phyloP scores from a whole-genome alignment of 2,329 filamentous ascomycete genomes.

The Neoarthrinium moseri region DNA sequence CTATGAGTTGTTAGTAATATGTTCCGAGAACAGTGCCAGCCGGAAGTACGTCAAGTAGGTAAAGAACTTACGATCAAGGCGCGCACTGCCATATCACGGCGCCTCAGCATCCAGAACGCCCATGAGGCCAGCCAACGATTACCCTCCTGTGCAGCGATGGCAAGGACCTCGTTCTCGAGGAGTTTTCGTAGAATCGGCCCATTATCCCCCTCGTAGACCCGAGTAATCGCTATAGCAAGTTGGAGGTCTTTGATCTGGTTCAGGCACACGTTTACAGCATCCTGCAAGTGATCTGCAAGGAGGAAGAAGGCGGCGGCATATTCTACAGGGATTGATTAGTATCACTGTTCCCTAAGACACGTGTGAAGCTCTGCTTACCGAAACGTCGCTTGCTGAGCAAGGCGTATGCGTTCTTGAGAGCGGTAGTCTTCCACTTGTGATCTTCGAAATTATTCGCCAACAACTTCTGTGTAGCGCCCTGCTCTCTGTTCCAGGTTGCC shows the following conservation, averaged over 20 bases:
- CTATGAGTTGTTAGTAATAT: constrained; percentile 36
- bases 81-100: constrained; percentile 80
- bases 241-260: constrained; percentile 88
- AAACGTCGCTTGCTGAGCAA: constrained; percentile 88
- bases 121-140: constrained; percentile 94
- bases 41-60: background rate
- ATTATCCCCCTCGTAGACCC: constrained; percentile 85
- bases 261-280: constrained; percentile 82
- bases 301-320: constrained; percentile 97
- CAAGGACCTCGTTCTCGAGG: constrained; percentile 76
- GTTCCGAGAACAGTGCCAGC: background rate
- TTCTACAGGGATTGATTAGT: constrained; percentile 49
- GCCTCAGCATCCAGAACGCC: constrained; percentile 89
- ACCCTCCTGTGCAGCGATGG: constrained; percentile 73
- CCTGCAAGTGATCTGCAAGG: constrained; percentile 78
- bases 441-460: constrained; percentile 90
- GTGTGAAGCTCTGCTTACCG: constrained; percentile 45
- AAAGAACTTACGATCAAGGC: constrained; percentile 69
- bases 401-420: constrained; percentile 95
- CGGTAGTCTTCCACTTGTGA: constrained; percentile 81
- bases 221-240: constrained; percentile 81
- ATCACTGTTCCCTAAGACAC: background rate
- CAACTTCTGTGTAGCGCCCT: constrained; percentile 73
- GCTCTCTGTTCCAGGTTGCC: constrained; percentile 85
- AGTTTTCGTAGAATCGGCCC: constrained; percentile 72